Evolutionary conservation across 495 filamentous ascomycete genomes (phyloP).

Genomic region (Tuber borchii): DNA sequence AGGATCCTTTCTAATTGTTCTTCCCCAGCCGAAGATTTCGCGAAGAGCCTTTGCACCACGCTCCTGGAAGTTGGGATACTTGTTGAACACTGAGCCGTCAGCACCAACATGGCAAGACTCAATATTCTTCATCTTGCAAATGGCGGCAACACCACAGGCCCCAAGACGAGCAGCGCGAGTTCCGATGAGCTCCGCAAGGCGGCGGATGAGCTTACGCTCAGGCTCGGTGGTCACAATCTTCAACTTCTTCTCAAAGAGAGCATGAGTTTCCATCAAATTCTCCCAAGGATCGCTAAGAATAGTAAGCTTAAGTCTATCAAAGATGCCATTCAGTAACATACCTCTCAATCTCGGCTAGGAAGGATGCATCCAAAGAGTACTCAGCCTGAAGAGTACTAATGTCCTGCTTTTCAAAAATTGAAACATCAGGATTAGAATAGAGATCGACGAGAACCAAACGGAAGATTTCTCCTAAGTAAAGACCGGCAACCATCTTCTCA

Average conservation of each 20-base stretch:
- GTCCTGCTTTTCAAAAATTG: constrained; percentile 79
- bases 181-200: constrained; percentile 85
- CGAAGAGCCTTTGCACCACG: constrained; percentile 81
- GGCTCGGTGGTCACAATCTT: constrained; percentile 59
- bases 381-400: constrained; percentile 68
- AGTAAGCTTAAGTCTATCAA: constrained; percentile 6
- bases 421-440: constrained; percentile 64
- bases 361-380: constrained; percentile 83
- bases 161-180: constrained; percentile 89
- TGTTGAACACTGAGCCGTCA: constrained; percentile 95
- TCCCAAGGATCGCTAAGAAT: constrained; percentile 72
- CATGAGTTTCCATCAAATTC: constrained; percentile 78
- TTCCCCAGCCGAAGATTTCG: constrained; percentile 88
- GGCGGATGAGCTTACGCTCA: constrained; percentile 79
- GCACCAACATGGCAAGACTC: constrained; percentile 86
- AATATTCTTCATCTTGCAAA: constrained; percentile 90
- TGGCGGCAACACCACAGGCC: constrained; percentile 87
- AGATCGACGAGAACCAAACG: constrained; percentile 82
- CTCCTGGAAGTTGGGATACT: constrained; percentile 93
- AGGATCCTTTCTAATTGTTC: constrained; percentile 65
- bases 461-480: constrained; percentile 94
- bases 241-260: constrained; percentile 69
- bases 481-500: constrained; percentile 95
- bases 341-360: constrained; percentile 93
- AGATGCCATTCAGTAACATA: constrained; percentile 37